Evolutionary conservation across 768 basidiomycete genomes (phyloP), one percentile per base, ranked within the genome.

Genomic region (Russula foetens): DNA sequence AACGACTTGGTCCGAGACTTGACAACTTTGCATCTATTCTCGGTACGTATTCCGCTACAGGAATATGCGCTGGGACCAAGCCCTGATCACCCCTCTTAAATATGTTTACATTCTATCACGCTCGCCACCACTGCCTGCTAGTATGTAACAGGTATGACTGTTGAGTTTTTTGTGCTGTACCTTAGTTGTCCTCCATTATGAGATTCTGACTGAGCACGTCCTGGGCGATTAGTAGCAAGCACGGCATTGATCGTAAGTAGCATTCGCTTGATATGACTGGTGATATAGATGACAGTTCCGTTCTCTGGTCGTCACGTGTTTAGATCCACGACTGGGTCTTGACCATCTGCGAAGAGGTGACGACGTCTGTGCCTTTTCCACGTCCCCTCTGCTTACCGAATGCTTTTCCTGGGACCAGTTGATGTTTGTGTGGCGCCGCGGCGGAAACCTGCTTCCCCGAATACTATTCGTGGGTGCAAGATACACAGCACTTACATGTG

Each of bases 251-350:
- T 62, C 44, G 60, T 64, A 31, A 56, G 63, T 7, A 11, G 4
- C 9, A 7, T 41, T 49, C 29, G 26, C 2, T 19, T 38, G 58
- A 35, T 29, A 28, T 9, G n/a, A n/a, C n/a, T n/a, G n/a, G n/a
- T n/a, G n/a, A n/a, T n/a, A n/a, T n/a, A n/a, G n/a, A n/a, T n/a
- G n/a, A n/a, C n/a, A n/a, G n/a, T n/a, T n/a, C n/a, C n/a, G n/a
- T n/a, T n/a, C 23, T 55, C 17, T 24, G 31, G 14, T 12, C 14
- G n/a, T n/a, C 15, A 26, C 1, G 24, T 4, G 6, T n/a, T n/a
- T 15, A 63, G 63, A 46, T 62, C 12, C 53, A 61, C 24, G 63
- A 64, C 39, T 64, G 63, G 59, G 12, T 19, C 4, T 44, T 64
- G 44, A 64, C 55, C n/a, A n/a, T n/a, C 19, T 4, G 3, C 17